phyloP scores from a whole-genome alignment of 2,329 filamentous ascomycete genomes.

The Botryotinia globosa region DNA sequence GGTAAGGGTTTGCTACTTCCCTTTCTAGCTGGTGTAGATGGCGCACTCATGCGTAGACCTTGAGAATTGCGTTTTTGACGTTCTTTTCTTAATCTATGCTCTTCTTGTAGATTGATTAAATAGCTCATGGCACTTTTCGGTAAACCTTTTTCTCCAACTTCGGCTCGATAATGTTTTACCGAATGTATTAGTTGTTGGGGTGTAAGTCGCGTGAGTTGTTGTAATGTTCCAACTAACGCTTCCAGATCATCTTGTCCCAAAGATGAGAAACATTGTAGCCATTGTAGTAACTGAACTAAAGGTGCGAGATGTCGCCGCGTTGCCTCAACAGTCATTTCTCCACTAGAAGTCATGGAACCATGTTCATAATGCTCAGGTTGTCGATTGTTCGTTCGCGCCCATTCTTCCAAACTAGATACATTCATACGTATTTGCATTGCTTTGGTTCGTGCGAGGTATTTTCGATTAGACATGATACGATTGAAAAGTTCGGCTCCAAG shows the following conservation, averaged over 20 bases:
- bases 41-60: slow-evolving; percentile 41
- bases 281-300: slow-evolving; percentile 90
- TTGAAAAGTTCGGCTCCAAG: slow-evolving; percentile 95
- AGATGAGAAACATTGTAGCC: slow-evolving; percentile 96
- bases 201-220: slow-evolving; percentile 81
- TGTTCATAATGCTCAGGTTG: slow-evolving; percentile 95
- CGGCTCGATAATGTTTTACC: slow-evolving; percentile 87
- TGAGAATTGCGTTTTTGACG: slow-evolving; percentile 47
- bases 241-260: slow-evolving; percentile 82
- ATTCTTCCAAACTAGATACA: slow-evolving; percentile 90
- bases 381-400: slow-evolving; percentile 89
- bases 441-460: slow-evolving; percentile 92
- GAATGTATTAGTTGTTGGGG: slow-evolving; percentile 89
- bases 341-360: slow-evolving; percentile 79
- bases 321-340: slow-evolving; percentile 83
- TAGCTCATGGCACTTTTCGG: slow-evolving; percentile 88
- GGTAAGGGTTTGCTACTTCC: slow-evolving; percentile 46
- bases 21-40: slow-evolving; percentile 41
- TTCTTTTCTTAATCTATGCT: slow-evolving; percentile 60
- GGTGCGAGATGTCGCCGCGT: slow-evolving; percentile 82
- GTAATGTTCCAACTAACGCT: slow-evolving; percentile 80
- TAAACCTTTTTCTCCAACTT: slow-evolving; percentile 91
- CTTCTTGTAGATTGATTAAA: slow-evolving; percentile 74
- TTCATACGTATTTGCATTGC: slow-evolving; percentile 99
- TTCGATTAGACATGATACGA: slow-evolving; percentile 92